Evolutionary conservation across 169 alveolate species (phyloP).

Genomic region (Cyclospora cayetanensis): DNA sequence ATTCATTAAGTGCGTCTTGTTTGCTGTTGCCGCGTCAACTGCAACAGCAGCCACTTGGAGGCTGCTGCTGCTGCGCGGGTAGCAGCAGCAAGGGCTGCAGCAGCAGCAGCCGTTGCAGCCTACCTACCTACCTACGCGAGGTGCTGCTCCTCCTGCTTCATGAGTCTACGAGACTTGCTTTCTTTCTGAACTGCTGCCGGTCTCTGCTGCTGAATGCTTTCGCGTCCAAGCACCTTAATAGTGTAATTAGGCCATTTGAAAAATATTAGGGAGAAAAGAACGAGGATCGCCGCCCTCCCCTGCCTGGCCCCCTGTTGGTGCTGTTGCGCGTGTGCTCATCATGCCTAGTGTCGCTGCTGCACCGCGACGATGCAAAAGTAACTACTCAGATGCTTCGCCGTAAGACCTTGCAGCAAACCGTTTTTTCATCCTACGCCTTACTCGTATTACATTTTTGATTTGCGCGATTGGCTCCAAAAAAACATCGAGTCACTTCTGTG

Average conservation of each 20-base stretch:
- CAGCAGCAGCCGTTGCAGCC: slow-evolving; percentile 21
- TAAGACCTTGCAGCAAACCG: no score
- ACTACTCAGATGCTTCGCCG: no score
- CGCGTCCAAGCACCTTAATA: not conserved
- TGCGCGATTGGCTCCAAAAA: no score
- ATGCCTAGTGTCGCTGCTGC: no score
- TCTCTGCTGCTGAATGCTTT: not conserved
- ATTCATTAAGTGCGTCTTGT: not conserved
- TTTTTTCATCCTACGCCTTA: no score
- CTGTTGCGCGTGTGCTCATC: no score
- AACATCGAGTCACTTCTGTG: no score
- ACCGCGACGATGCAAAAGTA: no score
- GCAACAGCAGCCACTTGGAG: slow-evolving; percentile 47
- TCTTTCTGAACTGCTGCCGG: no score
- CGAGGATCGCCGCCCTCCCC: not conserved
- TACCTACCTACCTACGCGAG: no score
- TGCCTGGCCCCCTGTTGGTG: not conserved
- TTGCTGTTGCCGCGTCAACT: slow-evolving; percentile 21
- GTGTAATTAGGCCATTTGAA: not conserved
- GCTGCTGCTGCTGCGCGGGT: slow-evolving; percentile 54
- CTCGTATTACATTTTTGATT: no score
- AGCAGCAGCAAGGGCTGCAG: slow-evolving; percentile 58
- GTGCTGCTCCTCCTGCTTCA: not conserved
- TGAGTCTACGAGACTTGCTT: no score
- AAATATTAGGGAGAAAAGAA: not conserved